Conservation (phyloP, 306 rosid species). For the Rosa chinensis region DNA sequence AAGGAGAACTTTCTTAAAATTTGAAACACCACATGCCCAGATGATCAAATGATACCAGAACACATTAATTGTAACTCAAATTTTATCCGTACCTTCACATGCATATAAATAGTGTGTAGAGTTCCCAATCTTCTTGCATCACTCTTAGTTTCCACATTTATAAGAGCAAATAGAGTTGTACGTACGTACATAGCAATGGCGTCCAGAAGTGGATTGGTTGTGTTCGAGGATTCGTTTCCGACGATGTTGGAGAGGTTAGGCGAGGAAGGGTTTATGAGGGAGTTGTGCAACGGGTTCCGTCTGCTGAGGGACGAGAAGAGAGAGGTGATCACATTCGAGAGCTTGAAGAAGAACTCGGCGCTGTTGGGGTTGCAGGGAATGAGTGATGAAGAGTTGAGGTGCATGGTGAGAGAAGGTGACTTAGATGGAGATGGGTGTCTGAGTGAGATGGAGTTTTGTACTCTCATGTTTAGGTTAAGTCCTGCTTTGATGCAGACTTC, state of each 20-base stretch:
- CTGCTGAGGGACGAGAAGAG: constrained; percentile 66
- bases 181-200: constrained; percentile 28
- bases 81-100: neutral
- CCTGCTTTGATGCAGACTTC: constrained; percentile 72
- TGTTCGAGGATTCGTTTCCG: constrained; percentile 71
- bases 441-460: constrained; percentile 77
- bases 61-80: neutral
- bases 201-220: constrained; percentile 39
- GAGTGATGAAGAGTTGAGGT: constrained; percentile 64
- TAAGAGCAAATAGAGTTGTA: neutral
- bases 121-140: neutral
- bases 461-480: constrained; percentile 81
- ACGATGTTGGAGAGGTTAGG: constrained; percentile 74
- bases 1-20: constrained; percentile 30
- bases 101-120: neutral
- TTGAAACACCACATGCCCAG: neutral
- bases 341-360: constrained; percentile 75
- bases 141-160: neutral
- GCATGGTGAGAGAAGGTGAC: constrained; percentile 85
- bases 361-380: constrained; percentile 69
- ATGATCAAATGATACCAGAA: neutral
- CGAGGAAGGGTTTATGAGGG: constrained; percentile 69
- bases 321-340: constrained; percentile 66
- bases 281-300: constrained; percentile 62
- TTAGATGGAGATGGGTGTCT: constrained; percentile 75